Evolutionary conservation across 108 stramenopile species (phyloP).

Genomic region (Epithemia pelagica): DNA sequence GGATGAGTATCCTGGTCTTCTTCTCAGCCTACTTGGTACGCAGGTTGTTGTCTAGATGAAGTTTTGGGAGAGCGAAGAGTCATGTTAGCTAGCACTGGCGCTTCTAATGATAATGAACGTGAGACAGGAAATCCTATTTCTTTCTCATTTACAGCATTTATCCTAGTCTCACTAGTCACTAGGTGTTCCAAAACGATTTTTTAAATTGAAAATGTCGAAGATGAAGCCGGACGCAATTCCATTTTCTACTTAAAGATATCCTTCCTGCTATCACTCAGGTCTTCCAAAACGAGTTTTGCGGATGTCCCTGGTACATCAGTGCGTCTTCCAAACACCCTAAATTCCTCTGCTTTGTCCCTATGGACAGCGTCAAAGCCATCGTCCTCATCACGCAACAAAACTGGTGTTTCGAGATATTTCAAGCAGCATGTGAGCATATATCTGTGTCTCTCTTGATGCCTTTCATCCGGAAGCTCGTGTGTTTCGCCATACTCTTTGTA

Average conservation of each 20-base stretch:
- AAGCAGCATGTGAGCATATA: constrained; percentile 10
- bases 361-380: constrained; percentile 21
- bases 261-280: constrained; percentile 14
- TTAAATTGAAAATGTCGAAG: too few relatives aligned
- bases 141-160: neutral
- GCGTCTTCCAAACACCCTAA: neutral
- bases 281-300: constrained; percentile 26
- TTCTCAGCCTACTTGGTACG: constrained; percentile 79
- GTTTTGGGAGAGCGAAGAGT: constrained; percentile 5
- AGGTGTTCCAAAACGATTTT: too few relatives aligned
- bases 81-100: neutral
- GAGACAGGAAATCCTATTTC: neutral
- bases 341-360: neutral
- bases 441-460: constrained; percentile 14
- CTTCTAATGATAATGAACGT: neutral
- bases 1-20: constrained; percentile 75
- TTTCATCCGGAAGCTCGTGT: constrained; percentile 1
- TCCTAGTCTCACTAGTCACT: too few relatives aligned
- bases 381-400: constrained; percentile 24
- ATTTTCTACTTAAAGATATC: too few relatives aligned
- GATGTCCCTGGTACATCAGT: constrained; percentile 14
- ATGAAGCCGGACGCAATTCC: too few relatives aligned
- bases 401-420: constrained; percentile 19
- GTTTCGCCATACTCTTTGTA: neutral
- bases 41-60: constrained; percentile 66